Percentiles rank a stretch among this genome's conserved stretches.
Evolutionary conservation across 1,284 basidiomycete species (phyloP).

Genomic region (Marasmius tenuissimus): DNA sequence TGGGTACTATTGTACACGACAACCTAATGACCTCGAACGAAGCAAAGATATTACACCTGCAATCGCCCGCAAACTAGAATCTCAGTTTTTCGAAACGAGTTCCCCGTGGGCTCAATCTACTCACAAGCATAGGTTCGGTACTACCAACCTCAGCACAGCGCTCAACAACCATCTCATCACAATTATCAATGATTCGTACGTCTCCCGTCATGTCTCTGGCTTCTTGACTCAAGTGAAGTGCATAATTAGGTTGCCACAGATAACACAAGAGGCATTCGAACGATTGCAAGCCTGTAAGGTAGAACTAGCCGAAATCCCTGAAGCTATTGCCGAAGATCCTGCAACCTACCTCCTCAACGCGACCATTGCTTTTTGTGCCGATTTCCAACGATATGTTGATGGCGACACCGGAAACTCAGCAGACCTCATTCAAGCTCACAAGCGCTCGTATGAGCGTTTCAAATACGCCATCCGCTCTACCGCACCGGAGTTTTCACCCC

Average conservation of each 20-base stretch:
- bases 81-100: conserved; percentile 47
- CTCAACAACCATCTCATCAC: conserved; percentile 38
- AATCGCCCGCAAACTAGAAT: conserved; percentile 47
- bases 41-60: conserved; percentile 39
- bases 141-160: conserved; percentile 35
- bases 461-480: conserved; percentile 33
- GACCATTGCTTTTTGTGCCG: conserved; percentile 29
- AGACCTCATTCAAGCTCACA: conserved; percentile 41
- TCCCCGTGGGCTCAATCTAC: conserved; percentile 43
- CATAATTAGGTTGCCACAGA: not conserved
- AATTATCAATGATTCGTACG: conserved; percentile 38
- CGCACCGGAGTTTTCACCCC: conserved; percentile 36
- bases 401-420: conserved; percentile 36
- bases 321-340: not conserved
- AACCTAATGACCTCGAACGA: conserved; percentile 43
- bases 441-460: conserved; percentile 33
- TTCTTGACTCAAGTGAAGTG: not conserved
- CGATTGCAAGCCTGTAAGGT: not conserved
- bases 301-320: not conserved
- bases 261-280: not conserved
- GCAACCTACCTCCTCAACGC: conserved; percentile 35
- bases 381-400: conserved; percentile 24
- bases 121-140: conserved; percentile 35
- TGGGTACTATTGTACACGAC: conserved; percentile 57
- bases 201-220: not conserved